phyloP scores from a whole-genome alignment of 495 filamentous ascomycete genomes.

The Xylaria longipes region DNA sequence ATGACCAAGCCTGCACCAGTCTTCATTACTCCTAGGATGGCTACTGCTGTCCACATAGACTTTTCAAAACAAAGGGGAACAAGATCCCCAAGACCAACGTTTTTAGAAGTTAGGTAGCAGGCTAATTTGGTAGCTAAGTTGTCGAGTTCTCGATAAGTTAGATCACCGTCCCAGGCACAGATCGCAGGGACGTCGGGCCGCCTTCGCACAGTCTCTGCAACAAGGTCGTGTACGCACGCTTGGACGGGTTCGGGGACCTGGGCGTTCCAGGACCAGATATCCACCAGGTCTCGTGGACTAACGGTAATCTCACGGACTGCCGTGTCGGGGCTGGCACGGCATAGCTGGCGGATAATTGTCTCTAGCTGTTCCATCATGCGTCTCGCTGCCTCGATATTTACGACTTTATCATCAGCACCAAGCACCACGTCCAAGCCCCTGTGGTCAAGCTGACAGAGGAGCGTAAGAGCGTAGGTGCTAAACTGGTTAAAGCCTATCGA shows the following conservation, averaged over 20 bases:
- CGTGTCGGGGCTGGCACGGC: too few species aligned
- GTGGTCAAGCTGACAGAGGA: constrained; percentile 33
- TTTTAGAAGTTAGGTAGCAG: constrained; percentile 34
- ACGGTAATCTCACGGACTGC: too few species aligned
- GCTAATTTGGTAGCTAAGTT: constrained; percentile 42
- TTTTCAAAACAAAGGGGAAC: constrained; percentile 56
- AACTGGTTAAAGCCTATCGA: constrained; percentile 32
- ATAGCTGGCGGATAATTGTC: too few species aligned
- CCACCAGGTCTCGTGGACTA: constrained; percentile 13
- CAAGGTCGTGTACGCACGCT: constrained; percentile 29
- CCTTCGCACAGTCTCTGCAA: constrained; percentile 15
- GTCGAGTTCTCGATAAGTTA: constrained; percentile 45
- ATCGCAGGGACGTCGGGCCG: constrained; percentile 27
- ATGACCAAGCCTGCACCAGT: constrained; percentile 41
- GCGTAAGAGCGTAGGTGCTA: constrained; percentile 30
- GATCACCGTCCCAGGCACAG: constrained; percentile 40
- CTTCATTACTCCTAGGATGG: constrained; percentile 48
- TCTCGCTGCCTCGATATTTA: too few species aligned
- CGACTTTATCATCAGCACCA: too few species aligned
- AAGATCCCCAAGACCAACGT: constrained; percentile 41
- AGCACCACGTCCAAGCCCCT: too few species aligned
- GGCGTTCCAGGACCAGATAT: constrained; percentile 28
- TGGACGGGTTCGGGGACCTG: constrained; percentile 22
- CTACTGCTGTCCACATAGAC: constrained; percentile 47
- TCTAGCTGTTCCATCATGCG: too few species aligned